Evolutionary conservation across 164 flowering plant species (phyloP).

Genomic region (Taxillus chinensis): DNA sequence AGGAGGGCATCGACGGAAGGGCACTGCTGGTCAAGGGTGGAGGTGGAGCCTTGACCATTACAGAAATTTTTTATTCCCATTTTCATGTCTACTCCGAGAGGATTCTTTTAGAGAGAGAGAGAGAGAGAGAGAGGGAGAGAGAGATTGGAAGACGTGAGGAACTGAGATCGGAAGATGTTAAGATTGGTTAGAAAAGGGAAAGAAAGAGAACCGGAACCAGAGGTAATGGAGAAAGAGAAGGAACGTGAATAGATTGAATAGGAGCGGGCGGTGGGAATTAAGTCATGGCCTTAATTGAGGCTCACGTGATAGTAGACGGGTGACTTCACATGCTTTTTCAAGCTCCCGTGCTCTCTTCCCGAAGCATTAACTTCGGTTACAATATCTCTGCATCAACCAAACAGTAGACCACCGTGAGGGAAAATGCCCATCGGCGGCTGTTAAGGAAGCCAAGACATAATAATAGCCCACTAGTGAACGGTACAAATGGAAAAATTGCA

Average conservation of each 20-base stretch:
- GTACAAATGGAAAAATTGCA: too few species aligned
- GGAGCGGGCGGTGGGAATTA: too few species aligned
- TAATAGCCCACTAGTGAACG: too few species aligned
- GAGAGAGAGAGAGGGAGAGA: background rate
- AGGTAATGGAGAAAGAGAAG: background rate
- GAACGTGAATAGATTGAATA: too few species aligned
- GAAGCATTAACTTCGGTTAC: background rate
- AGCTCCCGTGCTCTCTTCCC: background rate
- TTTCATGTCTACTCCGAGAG: constrained; percentile 26
- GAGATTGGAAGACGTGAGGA: background rate
- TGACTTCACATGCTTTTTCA: background rate
- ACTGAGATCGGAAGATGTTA: background rate
- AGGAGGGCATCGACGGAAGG: constrained; percentile 3
- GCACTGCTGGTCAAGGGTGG: constrained; percentile 58
- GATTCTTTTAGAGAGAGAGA: background rate
- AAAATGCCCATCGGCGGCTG: too few species aligned
- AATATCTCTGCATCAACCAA: too few species aligned
- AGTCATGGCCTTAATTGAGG: too few species aligned
- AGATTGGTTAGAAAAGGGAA: background rate
- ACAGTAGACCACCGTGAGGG: too few species aligned
- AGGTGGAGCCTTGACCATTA: constrained; percentile 59
- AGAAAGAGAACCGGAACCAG: background rate
- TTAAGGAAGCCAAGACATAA: too few species aligned
- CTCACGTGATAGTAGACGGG: background rate
- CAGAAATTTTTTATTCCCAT: constrained; percentile 52